Evolutionary conservation across 2,329 filamentous ascomycete genomes (phyloP).

Genomic region (Neonectria coccinea): DNA sequence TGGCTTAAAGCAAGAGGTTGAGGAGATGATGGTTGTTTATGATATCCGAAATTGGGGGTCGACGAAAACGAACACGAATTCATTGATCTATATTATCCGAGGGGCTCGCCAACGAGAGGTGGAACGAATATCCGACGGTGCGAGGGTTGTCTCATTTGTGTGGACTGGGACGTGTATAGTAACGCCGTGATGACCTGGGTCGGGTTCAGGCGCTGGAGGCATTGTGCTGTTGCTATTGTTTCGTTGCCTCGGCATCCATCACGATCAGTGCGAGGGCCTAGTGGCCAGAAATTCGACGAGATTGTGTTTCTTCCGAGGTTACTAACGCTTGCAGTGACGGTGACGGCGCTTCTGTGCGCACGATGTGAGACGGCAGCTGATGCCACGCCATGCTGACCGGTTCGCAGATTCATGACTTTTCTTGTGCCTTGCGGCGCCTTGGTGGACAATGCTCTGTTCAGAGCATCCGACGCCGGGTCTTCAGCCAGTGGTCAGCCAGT

Average conservation of each 20-base stretch:
- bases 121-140: constrained; percentile 26
- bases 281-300: constrained; percentile 44
- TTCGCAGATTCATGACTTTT: constrained; percentile 14
- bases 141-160: constrained; percentile 16
- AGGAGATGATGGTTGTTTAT: constrained; percentile 24
- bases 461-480: constrained; percentile 27
- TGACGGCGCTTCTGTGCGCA: constrained; percentile 26
- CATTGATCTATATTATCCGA: constrained; percentile 22
- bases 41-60: constrained; percentile 33
- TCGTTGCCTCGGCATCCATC: constrained; percentile 28
- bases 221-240: constrained; percentile 25
- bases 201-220: constrained; percentile 35
- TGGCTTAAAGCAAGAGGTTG: background rate
- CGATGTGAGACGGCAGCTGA: constrained; percentile 28
- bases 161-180: constrained; percentile 38
- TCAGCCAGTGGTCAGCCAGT: constrained; percentile 18
- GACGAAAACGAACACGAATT: constrained; percentile 19
- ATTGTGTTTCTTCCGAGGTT: constrained; percentile 31
- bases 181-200: constrained; percentile 41
- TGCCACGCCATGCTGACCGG: constrained; percentile 23
- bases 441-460: constrained; percentile 9
- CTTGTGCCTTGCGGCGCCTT: constrained; percentile 14
- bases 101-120: constrained; percentile 10
- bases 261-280: constrained; percentile 40
- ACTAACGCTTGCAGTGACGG: constrained; percentile 50